Percentiles rank a stretch among this genome's conserved stretches.
Conservation (phyloP, 345 rosid genomes). For the Sisymbrium irio region DNA sequence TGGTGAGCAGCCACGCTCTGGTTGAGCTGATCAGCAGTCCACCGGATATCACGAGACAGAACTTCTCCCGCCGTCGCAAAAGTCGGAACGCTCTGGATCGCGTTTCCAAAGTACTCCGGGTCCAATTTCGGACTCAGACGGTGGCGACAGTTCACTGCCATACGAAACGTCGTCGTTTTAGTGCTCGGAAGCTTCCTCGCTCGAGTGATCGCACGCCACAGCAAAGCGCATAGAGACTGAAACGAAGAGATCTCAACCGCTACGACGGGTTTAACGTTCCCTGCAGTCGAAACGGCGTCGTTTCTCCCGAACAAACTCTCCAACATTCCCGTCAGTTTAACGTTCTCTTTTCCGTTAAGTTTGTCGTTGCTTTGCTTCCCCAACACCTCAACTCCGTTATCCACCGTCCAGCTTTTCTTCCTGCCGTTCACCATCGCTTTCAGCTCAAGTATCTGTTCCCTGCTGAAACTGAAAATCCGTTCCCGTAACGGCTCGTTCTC, state of each 20-base stretch:
- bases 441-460: constrained; percentile 58
- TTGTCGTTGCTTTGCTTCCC: constrained; percentile 70
- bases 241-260: constrained; percentile 75
- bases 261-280: background rate
- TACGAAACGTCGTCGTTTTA: constrained; percentile 72
- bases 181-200: constrained; percentile 61
- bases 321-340: constrained; percentile 38
- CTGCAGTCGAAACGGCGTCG: constrained; percentile 36
- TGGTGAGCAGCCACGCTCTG: constrained; percentile 55
- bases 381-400: constrained; percentile 52
- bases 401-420: constrained; percentile 13
- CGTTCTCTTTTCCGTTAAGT: constrained; percentile 30
- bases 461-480: constrained; percentile 78
- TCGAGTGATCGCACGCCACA: constrained; percentile 85
- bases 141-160: constrained; percentile 91
- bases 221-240: constrained; percentile 68
- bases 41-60: constrained; percentile 60
- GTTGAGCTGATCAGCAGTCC: constrained; percentile 79
- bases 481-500: constrained; percentile 67
- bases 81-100: constrained; percentile 87
- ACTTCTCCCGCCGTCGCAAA: constrained; percentile 72
- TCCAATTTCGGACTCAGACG: constrained; percentile 68
- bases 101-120: constrained; percentile 82
- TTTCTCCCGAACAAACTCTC: constrained; percentile 39
- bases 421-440: constrained; percentile 58